phyloP scores from a whole-genome alignment of 306 rosid species.

The Echinosophora koreensis region DNA sequence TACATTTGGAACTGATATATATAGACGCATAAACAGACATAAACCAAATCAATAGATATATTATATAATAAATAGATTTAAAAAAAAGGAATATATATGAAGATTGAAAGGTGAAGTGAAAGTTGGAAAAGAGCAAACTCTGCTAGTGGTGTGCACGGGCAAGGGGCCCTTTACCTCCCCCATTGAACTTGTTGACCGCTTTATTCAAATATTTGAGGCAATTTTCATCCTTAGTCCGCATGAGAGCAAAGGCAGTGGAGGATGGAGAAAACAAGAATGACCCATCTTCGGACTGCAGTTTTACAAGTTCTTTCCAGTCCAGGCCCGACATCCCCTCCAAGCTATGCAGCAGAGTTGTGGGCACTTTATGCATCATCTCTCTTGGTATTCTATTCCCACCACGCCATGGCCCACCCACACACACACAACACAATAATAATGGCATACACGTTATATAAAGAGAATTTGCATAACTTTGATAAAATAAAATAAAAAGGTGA shows the following conservation, averaged over 20 bases:
- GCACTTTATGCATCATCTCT: constrained; percentile 85
- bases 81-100: background rate
- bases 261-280: constrained; percentile 95
- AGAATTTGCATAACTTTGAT: background rate
- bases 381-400: constrained; percentile 81
- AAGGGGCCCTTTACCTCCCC: constrained; percentile 72
- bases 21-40: background rate
- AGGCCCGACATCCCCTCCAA: constrained; percentile 90
- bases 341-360: constrained; percentile 92
- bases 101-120: background rate
- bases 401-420: constrained; percentile 22
- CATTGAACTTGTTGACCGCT: constrained; percentile 68
- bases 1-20: constrained; percentile 73
- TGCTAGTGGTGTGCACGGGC: background rate
- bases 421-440: constrained; percentile 45
- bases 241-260: constrained; percentile 91
- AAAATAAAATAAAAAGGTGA: constrained; percentile 2
- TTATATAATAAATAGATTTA: background rate
- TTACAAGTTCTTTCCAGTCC: constrained; percentile 88
- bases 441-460: constrained; percentile 34
- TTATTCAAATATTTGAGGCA: constrained; percentile 72
- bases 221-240: constrained; percentile 72
- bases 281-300: constrained; percentile 84
- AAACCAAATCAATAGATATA: background rate
- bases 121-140: background rate